phyloP scores from a whole-genome alignment of 2,329 filamentous ascomycete genomes.

The Penicillium freii region DNA sequence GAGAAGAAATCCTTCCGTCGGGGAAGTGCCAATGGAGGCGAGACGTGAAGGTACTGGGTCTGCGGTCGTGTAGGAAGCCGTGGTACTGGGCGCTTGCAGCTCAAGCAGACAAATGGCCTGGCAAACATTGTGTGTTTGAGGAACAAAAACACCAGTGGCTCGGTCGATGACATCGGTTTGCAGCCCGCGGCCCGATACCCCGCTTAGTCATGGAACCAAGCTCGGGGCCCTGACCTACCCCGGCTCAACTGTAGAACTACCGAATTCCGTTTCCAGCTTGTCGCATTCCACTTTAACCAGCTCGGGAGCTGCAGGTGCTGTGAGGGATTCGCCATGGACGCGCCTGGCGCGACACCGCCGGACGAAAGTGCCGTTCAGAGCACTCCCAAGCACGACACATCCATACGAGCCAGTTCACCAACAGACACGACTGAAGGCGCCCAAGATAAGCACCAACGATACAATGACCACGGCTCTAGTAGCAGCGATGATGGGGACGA shows the following conservation, averaged over 20 bases:
- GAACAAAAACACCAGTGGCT: not conserved
- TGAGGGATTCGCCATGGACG: constrained; percentile 39
- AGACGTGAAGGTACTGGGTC: constrained; percentile 36
- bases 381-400: constrained; percentile 18
- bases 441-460: constrained; percentile 13
- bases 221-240: constrained; percentile 19
- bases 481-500: constrained; percentile 32
- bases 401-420: constrained; percentile 20
- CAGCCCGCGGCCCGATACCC: constrained; percentile 10
- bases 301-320: constrained; percentile 25
- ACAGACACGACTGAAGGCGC: constrained; percentile 15
- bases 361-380: constrained; percentile 24
- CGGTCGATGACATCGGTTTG: constrained; percentile 17
- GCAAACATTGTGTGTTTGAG: constrained; percentile 30
- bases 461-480: constrained; percentile 26
- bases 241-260: constrained; percentile 21
- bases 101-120: constrained; percentile 30
- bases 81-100: constrained; percentile 32
- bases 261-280: constrained; percentile 15
- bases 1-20: constrained; percentile 65
- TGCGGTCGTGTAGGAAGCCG: constrained; percentile 30
- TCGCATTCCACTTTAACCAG: constrained; percentile 22
- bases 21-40: constrained; percentile 35
- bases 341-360: constrained; percentile 36
- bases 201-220: constrained; percentile 23